Conservation (phyloP, 2,329 filamentous ascomycete genomes). For the Aspergillus aculeatinus region DNA sequence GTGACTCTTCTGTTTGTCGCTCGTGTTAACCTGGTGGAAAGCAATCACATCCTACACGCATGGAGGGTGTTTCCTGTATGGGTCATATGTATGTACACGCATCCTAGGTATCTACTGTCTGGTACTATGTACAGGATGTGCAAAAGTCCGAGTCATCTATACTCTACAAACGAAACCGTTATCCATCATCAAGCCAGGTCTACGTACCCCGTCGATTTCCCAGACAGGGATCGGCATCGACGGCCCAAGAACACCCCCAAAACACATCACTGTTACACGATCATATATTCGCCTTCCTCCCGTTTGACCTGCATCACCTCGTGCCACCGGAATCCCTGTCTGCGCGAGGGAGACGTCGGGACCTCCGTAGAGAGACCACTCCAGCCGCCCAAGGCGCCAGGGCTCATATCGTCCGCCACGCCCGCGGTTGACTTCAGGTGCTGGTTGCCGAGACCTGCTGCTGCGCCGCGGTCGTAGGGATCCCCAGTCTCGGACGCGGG, state of each 20-base stretch:
- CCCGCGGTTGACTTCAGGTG: not conserved
- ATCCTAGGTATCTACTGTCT: too few relatives aligned
- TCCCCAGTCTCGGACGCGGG: not conserved
- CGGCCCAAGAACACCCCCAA: not conserved
- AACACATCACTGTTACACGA: slow-evolving; percentile 27
- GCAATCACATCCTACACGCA: not conserved
- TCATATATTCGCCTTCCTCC: slow-evolving; percentile 41
- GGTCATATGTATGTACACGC: not conserved
- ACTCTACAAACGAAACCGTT: not conserved
- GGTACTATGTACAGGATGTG: too few relatives aligned
- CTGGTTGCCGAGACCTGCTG: not conserved
- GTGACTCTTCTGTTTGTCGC: not conserved
- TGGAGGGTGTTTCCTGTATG: not conserved
- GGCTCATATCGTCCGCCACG: not conserved
- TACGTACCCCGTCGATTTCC: not conserved
- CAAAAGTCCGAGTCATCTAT: not conserved
- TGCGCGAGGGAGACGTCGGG: slow-evolving; percentile 6
- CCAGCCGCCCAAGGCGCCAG: not conserved
- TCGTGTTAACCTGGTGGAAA: not conserved
- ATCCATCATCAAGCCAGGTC: not conserved
- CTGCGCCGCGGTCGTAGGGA: not conserved
- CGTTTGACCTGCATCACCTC: slow-evolving; percentile 39
- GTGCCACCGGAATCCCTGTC: slow-evolving; percentile 39
- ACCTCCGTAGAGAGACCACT: not conserved
- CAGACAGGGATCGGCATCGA: not conserved